These are phyloP conservation scores for Phytophthora lateralis DNA, from an alignment of 352 stramenopile species.

Conservation along the genomic window DNA sequence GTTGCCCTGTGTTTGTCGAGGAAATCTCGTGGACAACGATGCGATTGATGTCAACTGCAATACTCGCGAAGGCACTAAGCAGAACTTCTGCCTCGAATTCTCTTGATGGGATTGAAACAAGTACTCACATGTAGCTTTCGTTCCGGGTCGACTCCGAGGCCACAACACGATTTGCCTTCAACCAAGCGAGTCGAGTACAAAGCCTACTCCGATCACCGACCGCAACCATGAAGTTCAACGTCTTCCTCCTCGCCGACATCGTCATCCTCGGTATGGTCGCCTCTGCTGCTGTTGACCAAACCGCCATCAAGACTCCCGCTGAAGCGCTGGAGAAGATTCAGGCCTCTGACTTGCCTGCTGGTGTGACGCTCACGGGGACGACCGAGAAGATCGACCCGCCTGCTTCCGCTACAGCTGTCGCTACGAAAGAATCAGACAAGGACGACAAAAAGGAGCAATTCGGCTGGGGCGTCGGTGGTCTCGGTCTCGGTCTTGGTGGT, in stretches of 20 bases:
- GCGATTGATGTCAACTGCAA: background rate
- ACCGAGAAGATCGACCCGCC: background rate
- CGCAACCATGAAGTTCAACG: slow-evolving; percentile 15
- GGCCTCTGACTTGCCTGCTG: slow-evolving; percentile 2
- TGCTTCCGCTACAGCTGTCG: background rate
- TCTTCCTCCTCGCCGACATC: slow-evolving; percentile 21
- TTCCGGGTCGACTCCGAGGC: too few species aligned
- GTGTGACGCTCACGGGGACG: slow-evolving; percentile 13
- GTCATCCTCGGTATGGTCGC: slow-evolving; percentile 5
- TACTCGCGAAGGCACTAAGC: background rate
- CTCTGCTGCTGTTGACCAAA: background rate
- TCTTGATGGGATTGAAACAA: too few species aligned
- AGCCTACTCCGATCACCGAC: background rate
- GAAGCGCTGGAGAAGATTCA: slow-evolving; percentile 18
- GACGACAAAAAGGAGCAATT: slow-evolving; percentile 2
- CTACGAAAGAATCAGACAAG: background rate
- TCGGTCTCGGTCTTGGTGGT: slow-evolving; percentile 1
- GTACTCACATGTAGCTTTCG: too few species aligned
- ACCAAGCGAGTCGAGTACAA: slow-evolving; percentile 10
- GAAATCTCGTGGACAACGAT: background rate
- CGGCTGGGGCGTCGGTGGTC: background rate
- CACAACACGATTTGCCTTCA: slow-evolving; percentile 12
- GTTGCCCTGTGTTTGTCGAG: too few species aligned
- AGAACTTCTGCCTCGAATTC: too few species aligned
- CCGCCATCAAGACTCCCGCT: slow-evolving; percentile 8